phyloP scores from a whole-genome alignment of 805 yeast species.

The Citeromyces nyonsensis region DNA sequence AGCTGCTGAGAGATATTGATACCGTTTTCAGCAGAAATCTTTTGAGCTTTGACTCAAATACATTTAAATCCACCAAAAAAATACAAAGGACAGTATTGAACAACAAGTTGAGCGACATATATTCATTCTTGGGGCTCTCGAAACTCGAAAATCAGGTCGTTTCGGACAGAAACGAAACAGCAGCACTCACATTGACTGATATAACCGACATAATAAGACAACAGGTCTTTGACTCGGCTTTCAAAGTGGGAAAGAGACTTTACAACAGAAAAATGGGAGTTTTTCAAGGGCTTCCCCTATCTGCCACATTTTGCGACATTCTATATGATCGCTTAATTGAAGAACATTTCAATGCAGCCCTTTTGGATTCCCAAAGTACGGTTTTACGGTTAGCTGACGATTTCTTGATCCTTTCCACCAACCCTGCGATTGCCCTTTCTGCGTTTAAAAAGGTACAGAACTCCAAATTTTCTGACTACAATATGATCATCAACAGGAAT shows the following conservation, averaged over 20 bases:
- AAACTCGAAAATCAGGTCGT: slow-evolving; percentile 5
- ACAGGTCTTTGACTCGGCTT: slow-evolving; percentile 38
- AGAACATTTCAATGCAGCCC: slow-evolving; percentile 11
- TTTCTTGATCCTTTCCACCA: slow-evolving; percentile 51
- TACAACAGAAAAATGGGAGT: slow-evolving; percentile 50
- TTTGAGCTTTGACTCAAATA: not conserved
- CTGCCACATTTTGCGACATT: slow-evolving; percentile 60
- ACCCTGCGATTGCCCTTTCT: slow-evolving; percentile 13
- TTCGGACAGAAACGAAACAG: slow-evolving; percentile 17
- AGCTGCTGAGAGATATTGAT: not conserved
- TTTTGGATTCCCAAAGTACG: slow-evolving; percentile 13
- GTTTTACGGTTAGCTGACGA: slow-evolving; percentile 73
- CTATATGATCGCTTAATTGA: slow-evolving; percentile 49
- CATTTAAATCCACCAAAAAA: not conserved
- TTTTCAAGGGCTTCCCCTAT: slow-evolving; percentile 74
- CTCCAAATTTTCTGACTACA: slow-evolving; percentile 24
- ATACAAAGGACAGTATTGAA: not conserved
- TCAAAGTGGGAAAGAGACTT: slow-evolving; percentile 19
- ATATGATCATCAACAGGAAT: slow-evolving; percentile 20
- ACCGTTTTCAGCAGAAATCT: not conserved
- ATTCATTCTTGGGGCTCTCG: slow-evolving; percentile 2
- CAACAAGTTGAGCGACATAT: not conserved
- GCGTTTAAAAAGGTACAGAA: slow-evolving; percentile 13
- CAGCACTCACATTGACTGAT: slow-evolving; percentile 22
- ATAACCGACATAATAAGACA: slow-evolving; percentile 25